Percentiles rank a stretch among this genome's conserved stretches.
phyloP scores from a whole-genome alignment of 306 rosid species.

The Oemleria cerasiformis region DNA sequence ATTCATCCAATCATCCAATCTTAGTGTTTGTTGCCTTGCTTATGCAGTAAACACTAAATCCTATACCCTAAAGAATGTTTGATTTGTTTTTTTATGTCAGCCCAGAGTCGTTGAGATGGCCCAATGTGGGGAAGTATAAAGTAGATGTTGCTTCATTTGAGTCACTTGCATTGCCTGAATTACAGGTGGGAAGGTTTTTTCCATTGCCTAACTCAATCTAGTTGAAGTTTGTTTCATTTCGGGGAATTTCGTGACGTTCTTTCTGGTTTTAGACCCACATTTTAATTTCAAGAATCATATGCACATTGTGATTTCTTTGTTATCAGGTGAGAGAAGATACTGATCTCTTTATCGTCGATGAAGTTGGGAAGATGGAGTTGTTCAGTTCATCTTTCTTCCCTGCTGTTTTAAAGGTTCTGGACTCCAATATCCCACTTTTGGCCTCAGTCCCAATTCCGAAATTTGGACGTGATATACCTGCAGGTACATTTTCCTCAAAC shows the following conservation, averaged over 20 bases:
- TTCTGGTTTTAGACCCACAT: too few species aligned
- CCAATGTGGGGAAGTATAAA: conserved; percentile 74
- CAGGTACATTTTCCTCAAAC: conserved; percentile 34
- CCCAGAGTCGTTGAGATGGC: conserved; percentile 65
- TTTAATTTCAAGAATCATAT: neutral
- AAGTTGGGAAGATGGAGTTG: conserved; percentile 91
- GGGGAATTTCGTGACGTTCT: neutral
- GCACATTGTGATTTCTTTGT: neutral
- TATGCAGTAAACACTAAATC: neutral
- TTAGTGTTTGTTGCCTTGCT: too few species aligned
- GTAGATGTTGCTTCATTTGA: conserved; percentile 76
- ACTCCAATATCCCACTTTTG: conserved; percentile 68
- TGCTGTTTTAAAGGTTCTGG: conserved; percentile 64
- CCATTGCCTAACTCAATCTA: neutral
- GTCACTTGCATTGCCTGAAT: conserved; percentile 70
- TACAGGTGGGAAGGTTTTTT: conserved; percentile 47
- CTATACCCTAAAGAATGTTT: conserved; percentile 5
- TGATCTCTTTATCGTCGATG: conserved; percentile 76
- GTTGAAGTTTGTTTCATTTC: too few species aligned
- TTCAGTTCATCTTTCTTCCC: conserved; percentile 83
- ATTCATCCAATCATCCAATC: neutral
- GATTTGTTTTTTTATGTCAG: conserved; percentile 40
- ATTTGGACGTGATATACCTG: conserved; percentile 74
- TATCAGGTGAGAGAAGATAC: conserved; percentile 65
- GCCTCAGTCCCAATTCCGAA: conserved; percentile 79